Evolutionary conservation across 129 eudicot species (phyloP).

Genomic region (Chrysanthemum lavandulifolium): DNA sequence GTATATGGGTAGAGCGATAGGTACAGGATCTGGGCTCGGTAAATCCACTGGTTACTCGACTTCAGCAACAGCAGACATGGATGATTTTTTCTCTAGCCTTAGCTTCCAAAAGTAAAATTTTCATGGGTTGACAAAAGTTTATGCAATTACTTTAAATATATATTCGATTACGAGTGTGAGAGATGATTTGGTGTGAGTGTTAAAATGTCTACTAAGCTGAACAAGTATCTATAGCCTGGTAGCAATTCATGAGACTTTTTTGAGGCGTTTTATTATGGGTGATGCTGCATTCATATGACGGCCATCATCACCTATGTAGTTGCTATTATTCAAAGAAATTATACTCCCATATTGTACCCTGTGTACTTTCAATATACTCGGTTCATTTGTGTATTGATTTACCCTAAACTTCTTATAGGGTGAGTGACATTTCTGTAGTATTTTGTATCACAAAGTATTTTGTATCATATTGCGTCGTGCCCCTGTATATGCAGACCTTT

Average conservation of each 20-base stretch:
- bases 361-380: neutral
- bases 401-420: neutral
- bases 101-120: constrained; percentile 58
- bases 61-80: constrained; percentile 37
- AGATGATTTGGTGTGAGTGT: constrained; percentile 5
- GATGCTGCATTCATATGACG: constrained; percentile 6
- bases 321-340: neutral
- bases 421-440: neutral
- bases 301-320: neutral
- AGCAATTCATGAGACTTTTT: neutral
- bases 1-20: constrained; percentile 77
- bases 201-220: constrained; percentile 14
- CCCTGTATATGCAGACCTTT: no score
- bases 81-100: constrained; percentile 62
- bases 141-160: neutral
- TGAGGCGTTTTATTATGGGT: neutral
- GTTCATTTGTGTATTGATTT: neutral
- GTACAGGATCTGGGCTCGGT: constrained; percentile 31
- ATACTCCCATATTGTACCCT: constrained; percentile 1
- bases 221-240: constrained; percentile 2
- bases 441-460: neutral
- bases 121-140: neutral
- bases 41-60: neutral
- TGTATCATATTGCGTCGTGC: no score
- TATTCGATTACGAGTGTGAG: constrained; percentile 16